Evolutionary conservation across 2,329 filamentous ascomycete species (phyloP).

Genomic region (Cytospora piceae): DNA sequence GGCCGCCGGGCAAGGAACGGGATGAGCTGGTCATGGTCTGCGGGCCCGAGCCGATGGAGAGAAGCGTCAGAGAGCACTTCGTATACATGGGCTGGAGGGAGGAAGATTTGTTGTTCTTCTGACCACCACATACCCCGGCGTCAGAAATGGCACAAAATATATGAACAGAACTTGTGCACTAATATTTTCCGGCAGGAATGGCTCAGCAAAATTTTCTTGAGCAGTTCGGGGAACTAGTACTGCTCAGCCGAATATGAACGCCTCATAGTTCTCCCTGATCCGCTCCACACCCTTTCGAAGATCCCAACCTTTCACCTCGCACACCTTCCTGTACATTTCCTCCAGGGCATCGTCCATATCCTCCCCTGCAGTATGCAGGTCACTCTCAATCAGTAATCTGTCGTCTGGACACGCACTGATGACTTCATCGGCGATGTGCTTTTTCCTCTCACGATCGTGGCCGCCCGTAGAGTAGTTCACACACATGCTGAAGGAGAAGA

Average conservation of each 20-base stretch:
- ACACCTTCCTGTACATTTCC: slow-evolving; percentile 75
- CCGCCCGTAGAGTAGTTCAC: slow-evolving; percentile 73
- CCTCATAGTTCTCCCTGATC: slow-evolving; percentile 75
- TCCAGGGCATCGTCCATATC: slow-evolving; percentile 80
- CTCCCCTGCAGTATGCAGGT: slow-evolving; percentile 80
- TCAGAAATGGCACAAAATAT: not conserved
- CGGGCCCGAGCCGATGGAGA: slow-evolving; percentile 77
- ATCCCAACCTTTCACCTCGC: slow-evolving; percentile 76
- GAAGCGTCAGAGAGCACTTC: slow-evolving; percentile 59
- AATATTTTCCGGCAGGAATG: not conserved
- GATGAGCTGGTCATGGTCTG: slow-evolving; percentile 75
- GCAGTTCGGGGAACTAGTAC: not conserved
- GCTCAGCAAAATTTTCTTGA: not conserved
- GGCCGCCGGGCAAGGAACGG: slow-evolving; percentile 43
- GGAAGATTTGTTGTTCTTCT: slow-evolving; percentile 78
- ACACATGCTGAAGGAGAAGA: slow-evolving; percentile 83
- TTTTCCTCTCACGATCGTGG: slow-evolving; percentile 51
- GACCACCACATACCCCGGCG: not conserved
- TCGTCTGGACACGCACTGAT: slow-evolving; percentile 77
- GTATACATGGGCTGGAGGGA: slow-evolving; percentile 68
- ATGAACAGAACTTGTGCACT: not conserved
- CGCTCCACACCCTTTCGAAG: slow-evolving; percentile 70
- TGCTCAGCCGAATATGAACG: slow-evolving; percentile 69
- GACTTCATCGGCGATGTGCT: slow-evolving; percentile 51
- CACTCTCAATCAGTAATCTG: slow-evolving; percentile 84